A percentile compares a stretch with the other conserved stretches of the same genome.
Conservation (phyloP, 2,329 filamentous ascomycete species). For the Grosmannia serpens region DNA sequence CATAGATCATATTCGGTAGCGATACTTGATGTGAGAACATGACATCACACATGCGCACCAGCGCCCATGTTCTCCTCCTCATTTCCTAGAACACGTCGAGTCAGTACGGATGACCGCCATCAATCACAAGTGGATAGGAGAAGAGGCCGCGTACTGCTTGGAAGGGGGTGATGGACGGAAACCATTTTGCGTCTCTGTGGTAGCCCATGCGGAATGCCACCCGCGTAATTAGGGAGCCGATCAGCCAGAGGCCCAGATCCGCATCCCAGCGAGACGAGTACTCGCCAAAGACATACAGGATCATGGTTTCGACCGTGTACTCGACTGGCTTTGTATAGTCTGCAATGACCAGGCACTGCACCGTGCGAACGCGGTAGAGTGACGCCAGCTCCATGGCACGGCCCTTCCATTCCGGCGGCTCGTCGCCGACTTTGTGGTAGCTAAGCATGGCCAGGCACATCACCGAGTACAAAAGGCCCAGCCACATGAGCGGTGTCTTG, state of each 20-base stretch:
- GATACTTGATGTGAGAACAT: constrained; percentile 66
- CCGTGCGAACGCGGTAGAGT: constrained; percentile 59
- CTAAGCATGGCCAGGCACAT: constrained; percentile 68
- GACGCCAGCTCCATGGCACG: constrained; percentile 46
- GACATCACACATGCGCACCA: constrained; percentile 62
- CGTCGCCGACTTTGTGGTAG: constrained; percentile 68
- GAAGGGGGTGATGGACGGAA: constrained; percentile 59
- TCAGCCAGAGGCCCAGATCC: constrained; percentile 54
- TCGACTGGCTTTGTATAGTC: constrained; percentile 67
- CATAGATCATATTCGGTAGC: constrained; percentile 58
- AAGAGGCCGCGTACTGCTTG: constrained; percentile 42
- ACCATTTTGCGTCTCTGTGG: constrained; percentile 66
- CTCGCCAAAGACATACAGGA: constrained; percentile 66
- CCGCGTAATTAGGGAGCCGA: constrained; percentile 43
- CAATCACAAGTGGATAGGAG: neutral
- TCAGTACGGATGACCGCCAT: neutral
- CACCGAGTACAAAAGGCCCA: constrained; percentile 66
- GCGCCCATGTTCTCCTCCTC: constrained; percentile 55
- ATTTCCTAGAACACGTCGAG: constrained; percentile 43
- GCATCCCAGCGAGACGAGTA: constrained; percentile 63
- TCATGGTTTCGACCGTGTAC: constrained; percentile 67
- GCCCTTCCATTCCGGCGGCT: constrained; percentile 68
- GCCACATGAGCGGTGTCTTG: constrained; percentile 65
- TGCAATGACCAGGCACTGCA: constrained; percentile 64
- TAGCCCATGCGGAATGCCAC: constrained; percentile 61